A percentile compares a stretch with the other conserved stretches of the same genome.
Evolutionary conservation across 2,329 filamentous ascomycete species (phyloP).

Genomic region (Diaporthe sp.): DNA sequence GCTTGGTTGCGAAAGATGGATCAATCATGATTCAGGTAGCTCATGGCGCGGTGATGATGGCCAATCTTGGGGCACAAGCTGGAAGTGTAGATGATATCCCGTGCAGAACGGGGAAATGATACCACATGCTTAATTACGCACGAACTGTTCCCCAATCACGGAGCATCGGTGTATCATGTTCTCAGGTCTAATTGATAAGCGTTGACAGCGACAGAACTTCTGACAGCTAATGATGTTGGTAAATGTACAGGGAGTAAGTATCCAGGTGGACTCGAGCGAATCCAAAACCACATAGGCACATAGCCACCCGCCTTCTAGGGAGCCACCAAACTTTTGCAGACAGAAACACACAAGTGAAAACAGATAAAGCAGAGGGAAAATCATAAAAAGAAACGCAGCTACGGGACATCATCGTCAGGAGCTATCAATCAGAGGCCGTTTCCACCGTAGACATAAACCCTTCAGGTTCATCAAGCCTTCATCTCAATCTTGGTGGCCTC

Average conservation of each 20-base stretch:
- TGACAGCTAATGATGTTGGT: background rate
- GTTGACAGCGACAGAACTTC: slow-evolving; percentile 8
- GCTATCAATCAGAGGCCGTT: background rate
- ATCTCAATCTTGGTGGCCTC: background rate
- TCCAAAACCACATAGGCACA: background rate
- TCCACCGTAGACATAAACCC: background rate
- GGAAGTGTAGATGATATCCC: background rate
- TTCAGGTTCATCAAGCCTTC: background rate
- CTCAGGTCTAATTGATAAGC: background rate
- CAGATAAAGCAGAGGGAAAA: slow-evolving; percentile 8
- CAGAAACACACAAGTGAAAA: background rate
- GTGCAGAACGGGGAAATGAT: background rate
- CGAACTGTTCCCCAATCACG: background rate
- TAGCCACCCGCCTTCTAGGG: background rate
- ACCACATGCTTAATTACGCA: slow-evolving; percentile 1
- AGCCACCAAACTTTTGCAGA: background rate
- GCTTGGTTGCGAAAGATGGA: background rate
- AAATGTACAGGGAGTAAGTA: slow-evolving; percentile 4
- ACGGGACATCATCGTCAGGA: background rate
- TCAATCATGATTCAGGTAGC: background rate
- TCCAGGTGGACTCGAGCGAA: slow-evolving; percentile 14
- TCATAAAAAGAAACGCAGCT: slow-evolving; percentile 17
- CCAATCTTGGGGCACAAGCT: background rate
- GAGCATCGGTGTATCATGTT: background rate
- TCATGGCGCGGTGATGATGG: background rate